Evolutionary conservation across 139 green algal species (phyloP).

Genomic region (Volvox africanus): DNA sequence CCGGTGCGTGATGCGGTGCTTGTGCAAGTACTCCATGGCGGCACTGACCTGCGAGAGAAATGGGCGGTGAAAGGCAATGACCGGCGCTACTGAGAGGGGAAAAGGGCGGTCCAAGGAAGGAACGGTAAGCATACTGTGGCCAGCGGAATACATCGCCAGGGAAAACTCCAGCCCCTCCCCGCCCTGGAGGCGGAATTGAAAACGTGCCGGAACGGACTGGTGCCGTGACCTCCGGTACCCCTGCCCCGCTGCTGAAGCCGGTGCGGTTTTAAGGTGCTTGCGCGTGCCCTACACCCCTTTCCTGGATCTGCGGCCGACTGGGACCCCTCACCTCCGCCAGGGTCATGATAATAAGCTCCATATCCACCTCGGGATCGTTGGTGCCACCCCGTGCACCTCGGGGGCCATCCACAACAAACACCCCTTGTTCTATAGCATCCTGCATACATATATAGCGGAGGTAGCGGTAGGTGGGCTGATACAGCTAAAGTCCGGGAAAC

Average conservation of each 20-base stretch:
- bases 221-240: too few relatives aligned
- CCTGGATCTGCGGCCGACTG: neutral
- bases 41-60: conserved; percentile 44
- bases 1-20: conserved; percentile 72
- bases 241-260: too few relatives aligned
- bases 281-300: neutral
- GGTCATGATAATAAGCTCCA: conserved; percentile 63
- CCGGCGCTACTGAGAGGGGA: too few relatives aligned
- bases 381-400: neutral
- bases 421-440: conserved; percentile 65
- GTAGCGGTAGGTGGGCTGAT: too few relatives aligned
- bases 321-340: conserved; percentile 59
- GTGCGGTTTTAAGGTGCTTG: too few relatives aligned
- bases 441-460: conserved; percentile 1
- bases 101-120: too few relatives aligned
- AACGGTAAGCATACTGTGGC: too few relatives aligned
- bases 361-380: conserved; percentile 48
- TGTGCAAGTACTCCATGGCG: conserved; percentile 81
- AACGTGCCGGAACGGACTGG: too few relatives aligned
- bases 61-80: neutral
- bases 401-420: conserved; percentile 52
- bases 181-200: too few relatives aligned
- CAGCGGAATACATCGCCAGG: too few relatives aligned
- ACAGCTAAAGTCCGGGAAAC: too few relatives aligned
- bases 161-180: too few relatives aligned